Conservation (phyloP, 2,329 filamentous ascomycete species). For the Colletotrichum abscissum region DNA sequence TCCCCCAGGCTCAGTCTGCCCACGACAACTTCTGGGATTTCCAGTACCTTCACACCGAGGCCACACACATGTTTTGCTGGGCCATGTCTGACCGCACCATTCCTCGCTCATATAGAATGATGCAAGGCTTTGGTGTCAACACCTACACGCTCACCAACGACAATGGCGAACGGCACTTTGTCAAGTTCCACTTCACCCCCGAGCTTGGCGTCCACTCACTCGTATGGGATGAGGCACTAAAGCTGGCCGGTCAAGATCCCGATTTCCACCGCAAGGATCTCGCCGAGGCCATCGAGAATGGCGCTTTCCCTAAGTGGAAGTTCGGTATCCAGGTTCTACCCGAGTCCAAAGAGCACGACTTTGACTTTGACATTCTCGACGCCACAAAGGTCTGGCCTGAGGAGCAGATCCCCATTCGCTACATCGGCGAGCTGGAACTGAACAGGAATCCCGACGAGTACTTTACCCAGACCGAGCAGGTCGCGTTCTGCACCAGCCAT, state of each 20-base stretch:
- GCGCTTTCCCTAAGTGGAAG: conserved; percentile 80
- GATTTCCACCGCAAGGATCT: conserved; percentile 87
- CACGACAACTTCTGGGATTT: conserved; percentile 87
- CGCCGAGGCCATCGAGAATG: conserved; percentile 77
- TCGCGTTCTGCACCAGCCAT: conserved; percentile 84
- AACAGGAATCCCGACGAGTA: conserved; percentile 85
- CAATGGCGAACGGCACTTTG: conserved; percentile 76
- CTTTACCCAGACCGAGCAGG: conserved; percentile 86
- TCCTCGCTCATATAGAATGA: conserved; percentile 82
- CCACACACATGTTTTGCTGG: conserved; percentile 85
- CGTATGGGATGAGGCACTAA: conserved; percentile 84
- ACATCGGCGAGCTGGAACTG: conserved; percentile 83
- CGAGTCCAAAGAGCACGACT: conserved; percentile 78
- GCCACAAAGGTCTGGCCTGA: conserved; percentile 90
- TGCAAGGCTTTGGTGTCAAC: conserved; percentile 89
- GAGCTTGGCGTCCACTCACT: conserved; percentile 81
- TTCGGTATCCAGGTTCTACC: conserved; percentile 85
- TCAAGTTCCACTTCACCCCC: conserved; percentile 83
- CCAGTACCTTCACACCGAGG: conserved; percentile 73
- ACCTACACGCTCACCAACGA: conserved; percentile 78
- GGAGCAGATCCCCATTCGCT: conserved; percentile 78
- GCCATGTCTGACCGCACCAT: conserved; percentile 80
- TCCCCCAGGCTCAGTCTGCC: conserved; percentile 77
- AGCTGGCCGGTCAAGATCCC: conserved; percentile 79
- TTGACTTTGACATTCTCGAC: conserved; percentile 88